These are phyloP conservation scores for Hemileccinum rubropunctum DNA, from an alignment of 768 basidiomycete genomes.

Conservation along the genomic window DNA sequence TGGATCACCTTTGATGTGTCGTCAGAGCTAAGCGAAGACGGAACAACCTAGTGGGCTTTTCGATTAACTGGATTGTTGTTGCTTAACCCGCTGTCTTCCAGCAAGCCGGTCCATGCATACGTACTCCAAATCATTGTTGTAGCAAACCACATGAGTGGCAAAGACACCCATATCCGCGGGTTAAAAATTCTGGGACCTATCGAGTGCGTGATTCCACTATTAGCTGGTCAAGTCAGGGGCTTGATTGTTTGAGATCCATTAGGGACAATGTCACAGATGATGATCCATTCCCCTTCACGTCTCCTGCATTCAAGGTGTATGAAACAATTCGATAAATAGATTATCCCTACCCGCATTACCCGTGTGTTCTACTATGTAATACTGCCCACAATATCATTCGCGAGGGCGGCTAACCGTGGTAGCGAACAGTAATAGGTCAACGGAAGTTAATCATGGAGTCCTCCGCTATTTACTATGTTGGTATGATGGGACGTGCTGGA, in stretches of 20 bases:
- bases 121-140: constrained; percentile 88
- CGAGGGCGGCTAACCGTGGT: background rate
- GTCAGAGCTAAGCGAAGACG: constrained; percentile 74
- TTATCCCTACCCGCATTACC: constrained; percentile 22
- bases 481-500: constrained; percentile 29
- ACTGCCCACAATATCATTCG: constrained; percentile 10
- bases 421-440: constrained; percentile 9
- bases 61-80: background rate
- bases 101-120: constrained; percentile 86
- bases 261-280: constrained; percentile 52
- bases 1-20: constrained; percentile 91
- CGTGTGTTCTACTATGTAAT: constrained; percentile 27
- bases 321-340: constrained; percentile 63
- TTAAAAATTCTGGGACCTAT: constrained; percentile 81
- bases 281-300: constrained; percentile 71
- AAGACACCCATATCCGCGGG: constrained; percentile 97
- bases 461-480: constrained; percentile 27
- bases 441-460: background rate
- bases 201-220: constrained; percentile 48
- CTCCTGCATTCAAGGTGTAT: constrained; percentile 69
- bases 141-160: constrained; percentile 96
- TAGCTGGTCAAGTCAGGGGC: background rate
- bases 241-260: constrained; percentile 3
- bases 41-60: constrained; percentile 67
- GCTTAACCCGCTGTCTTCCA: constrained; percentile 27